A percentile compares a stretch with the other conserved stretches of the same genome.
Evolutionary conservation across 371 early-diverging fungal genomes (phyloP).

Genomic region (Apophysomyces elegans): DNA sequence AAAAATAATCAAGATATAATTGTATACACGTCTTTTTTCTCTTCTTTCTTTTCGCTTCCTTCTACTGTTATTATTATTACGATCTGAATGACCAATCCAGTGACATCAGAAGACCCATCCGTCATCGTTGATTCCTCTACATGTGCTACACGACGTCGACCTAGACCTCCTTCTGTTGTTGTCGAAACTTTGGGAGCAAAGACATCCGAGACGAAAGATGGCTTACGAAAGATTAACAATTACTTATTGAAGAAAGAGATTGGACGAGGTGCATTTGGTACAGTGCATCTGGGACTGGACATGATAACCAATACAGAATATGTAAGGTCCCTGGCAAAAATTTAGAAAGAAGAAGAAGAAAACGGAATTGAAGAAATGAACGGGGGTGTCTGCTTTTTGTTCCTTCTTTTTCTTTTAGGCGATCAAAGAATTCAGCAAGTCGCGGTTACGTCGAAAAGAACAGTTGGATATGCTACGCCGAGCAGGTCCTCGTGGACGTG

Average conservation of each 20-base stretch:
- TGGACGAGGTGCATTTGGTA: constrained; percentile 91
- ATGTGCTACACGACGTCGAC: constrained; percentile 10
- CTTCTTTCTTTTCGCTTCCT: too few species aligned
- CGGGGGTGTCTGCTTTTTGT: background rate
- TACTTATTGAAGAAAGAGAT: constrained; percentile 77
- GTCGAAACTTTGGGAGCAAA: constrained; percentile 76
- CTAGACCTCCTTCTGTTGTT: constrained; percentile 49
- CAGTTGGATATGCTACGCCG: constrained; percentile 61
- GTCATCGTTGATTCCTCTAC: background rate
- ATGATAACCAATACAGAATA: constrained; percentile 54
- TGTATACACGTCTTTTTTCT: too few species aligned
- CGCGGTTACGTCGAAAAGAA: constrained; percentile 76
- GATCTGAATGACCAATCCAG: constrained; percentile 6
- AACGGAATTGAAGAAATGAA: background rate
- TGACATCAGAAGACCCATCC: background rate
- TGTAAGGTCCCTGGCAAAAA: constrained; percentile 38
- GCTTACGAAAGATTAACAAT: constrained; percentile 76
- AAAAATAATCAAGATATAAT: too few species aligned
- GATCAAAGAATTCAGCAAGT: constrained; percentile 91
- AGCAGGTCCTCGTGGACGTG: constrained; percentile 25
- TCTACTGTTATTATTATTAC: background rate
- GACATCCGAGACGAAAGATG: constrained; percentile 70
- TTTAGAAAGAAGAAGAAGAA: background rate
- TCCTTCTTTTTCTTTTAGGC: constrained; percentile 55
- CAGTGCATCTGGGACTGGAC: constrained; percentile 81